Percentiles rank a stretch among this genome's conserved stretches.
phyloP scores from a whole-genome alignment of 2,329 filamentous ascomycete species.

The Alternaria incomplexa region DNA sequence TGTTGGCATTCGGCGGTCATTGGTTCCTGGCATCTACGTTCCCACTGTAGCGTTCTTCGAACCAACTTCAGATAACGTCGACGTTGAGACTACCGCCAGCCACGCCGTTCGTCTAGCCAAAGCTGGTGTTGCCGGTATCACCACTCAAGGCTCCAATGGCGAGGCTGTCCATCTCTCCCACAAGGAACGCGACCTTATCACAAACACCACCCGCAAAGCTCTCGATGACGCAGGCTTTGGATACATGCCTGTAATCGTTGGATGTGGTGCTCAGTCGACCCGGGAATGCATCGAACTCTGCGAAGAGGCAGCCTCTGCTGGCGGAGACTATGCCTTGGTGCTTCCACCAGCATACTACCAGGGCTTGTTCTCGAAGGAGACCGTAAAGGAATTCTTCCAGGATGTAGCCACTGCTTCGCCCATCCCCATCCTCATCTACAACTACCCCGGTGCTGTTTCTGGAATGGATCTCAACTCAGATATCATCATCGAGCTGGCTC shows the following conservation, averaged over 20 bases:
- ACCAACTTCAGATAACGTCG: constrained; percentile 49
- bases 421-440: constrained; percentile 72
- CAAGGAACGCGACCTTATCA: constrained; percentile 72
- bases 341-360: constrained; percentile 80
- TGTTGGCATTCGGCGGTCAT: constrained; percentile 41
- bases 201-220: constrained; percentile 70
- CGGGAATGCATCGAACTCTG: constrained; percentile 74
- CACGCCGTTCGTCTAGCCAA: constrained; percentile 71
- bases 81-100: constrained; percentile 48
- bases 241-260: constrained; percentile 75
- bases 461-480: constrained; percentile 71
- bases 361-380: constrained; percentile 66
- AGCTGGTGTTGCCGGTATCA: constrained; percentile 74
- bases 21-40: constrained; percentile 53
- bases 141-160: constrained; percentile 81
- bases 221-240: constrained; percentile 70
- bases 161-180: constrained; percentile 81
- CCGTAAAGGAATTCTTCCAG: constrained; percentile 68
- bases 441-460: constrained; percentile 69
- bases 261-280: constrained; percentile 75
- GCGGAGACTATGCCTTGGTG: constrained; percentile 77
- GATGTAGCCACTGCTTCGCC: constrained; percentile 68
- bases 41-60: constrained; percentile 55
- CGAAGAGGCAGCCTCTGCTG: constrained; percentile 69
- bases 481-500: constrained; percentile 63